A percentile compares a stretch with the other conserved stretches of the same genome.
phyloP scores from a whole-genome alignment of 345 rosid species.

The Melastoma malabathricum region DNA sequence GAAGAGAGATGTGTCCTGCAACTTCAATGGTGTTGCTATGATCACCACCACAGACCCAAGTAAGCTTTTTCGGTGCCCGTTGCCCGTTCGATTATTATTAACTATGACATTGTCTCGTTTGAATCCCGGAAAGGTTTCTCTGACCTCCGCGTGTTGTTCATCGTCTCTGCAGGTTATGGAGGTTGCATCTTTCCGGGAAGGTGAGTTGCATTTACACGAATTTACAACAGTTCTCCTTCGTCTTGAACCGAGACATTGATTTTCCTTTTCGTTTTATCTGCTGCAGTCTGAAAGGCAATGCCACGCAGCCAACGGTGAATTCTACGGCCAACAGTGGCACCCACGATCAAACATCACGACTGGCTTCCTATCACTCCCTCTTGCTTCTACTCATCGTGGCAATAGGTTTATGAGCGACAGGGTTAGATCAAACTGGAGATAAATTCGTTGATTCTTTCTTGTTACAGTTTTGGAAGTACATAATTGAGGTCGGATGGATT shows the following conservation, averaged over 20 bases:
- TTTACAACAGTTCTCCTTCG: no score
- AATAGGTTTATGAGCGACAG: no score
- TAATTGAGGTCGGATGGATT: no score
- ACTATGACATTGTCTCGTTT: no score
- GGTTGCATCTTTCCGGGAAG: conserved; percentile 83
- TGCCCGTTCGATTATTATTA: no score
- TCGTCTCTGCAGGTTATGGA: conserved; percentile 41
- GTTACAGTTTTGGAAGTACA: no score
- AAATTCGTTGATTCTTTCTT: no score
- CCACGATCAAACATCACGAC: neutral
- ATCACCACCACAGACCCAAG: conserved; percentile 87
- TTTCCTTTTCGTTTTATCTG: neutral
- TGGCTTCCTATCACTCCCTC: no score
- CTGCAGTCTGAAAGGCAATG: conserved; percentile 55
- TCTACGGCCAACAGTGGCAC: conserved; percentile 30
- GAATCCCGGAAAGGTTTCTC: no score
- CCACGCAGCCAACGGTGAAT: conserved; percentile 33
- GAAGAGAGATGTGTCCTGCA: conserved; percentile 60
- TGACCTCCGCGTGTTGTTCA: neutral
- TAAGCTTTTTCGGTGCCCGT: conserved; percentile 18
- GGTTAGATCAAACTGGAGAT: no score
- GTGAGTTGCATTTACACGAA: conserved; percentile 16
- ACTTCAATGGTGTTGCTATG: conserved; percentile 82
- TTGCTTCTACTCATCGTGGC: no score
- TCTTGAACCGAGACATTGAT: no score